These are phyloP conservation scores for Colletotrichum lupini DNA, from an alignment of 2,329 filamentous ascomycete species.

Conservation along the genomic window DNA sequence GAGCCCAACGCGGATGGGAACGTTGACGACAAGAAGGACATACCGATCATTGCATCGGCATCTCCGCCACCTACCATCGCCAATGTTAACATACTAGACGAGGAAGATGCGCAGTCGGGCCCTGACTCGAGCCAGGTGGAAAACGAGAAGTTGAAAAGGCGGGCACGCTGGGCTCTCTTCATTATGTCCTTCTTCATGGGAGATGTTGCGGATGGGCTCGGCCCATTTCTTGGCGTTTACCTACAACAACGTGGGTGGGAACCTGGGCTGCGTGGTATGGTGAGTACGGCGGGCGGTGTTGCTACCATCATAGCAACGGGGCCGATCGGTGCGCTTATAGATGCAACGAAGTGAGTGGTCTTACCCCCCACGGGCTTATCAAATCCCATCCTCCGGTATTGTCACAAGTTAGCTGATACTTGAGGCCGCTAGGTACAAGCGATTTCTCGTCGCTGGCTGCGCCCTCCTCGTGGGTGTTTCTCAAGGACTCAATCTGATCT, in stretches of 20 bases:
- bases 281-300: conserved; percentile 16
- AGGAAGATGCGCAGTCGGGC: not conserved
- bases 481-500: conserved; percentile 21
- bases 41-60: not conserved
- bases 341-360: conserved; percentile 26
- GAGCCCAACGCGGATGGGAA: not conserved
- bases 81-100: not conserved
- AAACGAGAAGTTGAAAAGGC: conserved; percentile 12
- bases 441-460: conserved; percentile 6
- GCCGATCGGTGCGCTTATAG: conserved; percentile 27
- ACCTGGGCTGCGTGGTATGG: conserved; percentile 23
- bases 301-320: conserved; percentile 24
- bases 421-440: conserved; percentile 7
- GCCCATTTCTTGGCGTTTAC: conserved; percentile 28
- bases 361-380: too few species aligned
- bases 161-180: conserved; percentile 24
- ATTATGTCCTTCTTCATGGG: conserved; percentile 30
- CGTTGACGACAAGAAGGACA: conserved; percentile 3
- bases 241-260: conserved; percentile 28
- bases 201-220: conserved; percentile 23
- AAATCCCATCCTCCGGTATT: not conserved
- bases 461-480: conserved; percentile 25
- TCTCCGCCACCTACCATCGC: not conserved
- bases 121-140: not conserved
- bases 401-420: not conserved